Conservation (phyloP, 2,329 filamentous ascomycete species). For the Nothophaeocryptopus gaeumannii region DNA sequence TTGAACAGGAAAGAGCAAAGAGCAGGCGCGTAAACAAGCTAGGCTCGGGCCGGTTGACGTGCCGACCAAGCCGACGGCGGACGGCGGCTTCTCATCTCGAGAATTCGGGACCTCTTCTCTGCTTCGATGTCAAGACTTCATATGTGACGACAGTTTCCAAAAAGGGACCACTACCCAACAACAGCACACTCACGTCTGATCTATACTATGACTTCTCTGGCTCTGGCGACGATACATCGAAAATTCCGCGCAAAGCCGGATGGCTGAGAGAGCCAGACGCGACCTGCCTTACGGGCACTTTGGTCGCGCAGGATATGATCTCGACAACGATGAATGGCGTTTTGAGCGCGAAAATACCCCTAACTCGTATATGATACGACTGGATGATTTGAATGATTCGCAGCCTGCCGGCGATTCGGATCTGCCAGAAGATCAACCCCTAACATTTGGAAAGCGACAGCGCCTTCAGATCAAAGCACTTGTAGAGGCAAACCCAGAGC, state of each 20-base stretch:
- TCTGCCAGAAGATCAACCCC: too few relatives aligned
- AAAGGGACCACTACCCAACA: background rate
- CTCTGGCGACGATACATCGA: conserved; percentile 6
- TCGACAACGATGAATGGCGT: conserved; percentile 48
- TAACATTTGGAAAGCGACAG: conserved; percentile 6
- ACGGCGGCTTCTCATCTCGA: too few relatives aligned
- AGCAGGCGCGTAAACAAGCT: conserved; percentile 8
- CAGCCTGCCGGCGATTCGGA: too few relatives aligned
- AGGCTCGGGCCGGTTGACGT: conserved; percentile 5
- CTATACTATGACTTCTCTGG: conserved; percentile 23
- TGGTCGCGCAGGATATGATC: conserved; percentile 50
- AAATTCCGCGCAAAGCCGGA: conserved; percentile 44
- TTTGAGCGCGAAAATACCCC: conserved; percentile 19
- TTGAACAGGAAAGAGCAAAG: too few relatives aligned
- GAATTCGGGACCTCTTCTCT: too few relatives aligned
- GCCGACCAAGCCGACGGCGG: background rate
- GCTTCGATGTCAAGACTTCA: background rate
- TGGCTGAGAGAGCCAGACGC: conserved; percentile 54
- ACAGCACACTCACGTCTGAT: background rate
- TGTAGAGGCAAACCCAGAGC: conserved; percentile 22
- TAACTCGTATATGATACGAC: too few relatives aligned
- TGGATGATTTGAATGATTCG: background rate
- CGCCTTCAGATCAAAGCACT: conserved; percentile 22
- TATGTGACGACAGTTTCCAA: background rate
- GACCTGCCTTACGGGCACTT: conserved; percentile 55